phyloP scores from a whole-genome alignment of 805 yeast genomes.

The Candida anglica region DNA sequence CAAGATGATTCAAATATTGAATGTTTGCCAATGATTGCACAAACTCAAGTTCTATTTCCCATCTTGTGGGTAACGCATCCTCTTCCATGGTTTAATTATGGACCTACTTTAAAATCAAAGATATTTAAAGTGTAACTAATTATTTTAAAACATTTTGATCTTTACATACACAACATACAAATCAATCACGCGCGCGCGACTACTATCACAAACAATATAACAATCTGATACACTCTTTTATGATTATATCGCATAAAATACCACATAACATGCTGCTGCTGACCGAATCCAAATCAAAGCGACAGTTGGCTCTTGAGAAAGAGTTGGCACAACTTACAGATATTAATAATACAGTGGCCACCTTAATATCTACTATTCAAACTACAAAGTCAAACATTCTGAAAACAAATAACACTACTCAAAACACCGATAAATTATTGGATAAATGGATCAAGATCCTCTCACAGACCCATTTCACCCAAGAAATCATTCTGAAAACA shows the following conservation, averaged over 20 bases:
- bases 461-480: slow-evolving; percentile 57
- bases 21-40: slow-evolving; percentile 90
- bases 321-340: slow-evolving; percentile 29
- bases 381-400: slow-evolving; percentile 24
- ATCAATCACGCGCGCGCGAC: too few relatives aligned
- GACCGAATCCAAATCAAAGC: background rate
- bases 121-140: too few relatives aligned
- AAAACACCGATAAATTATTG: slow-evolving; percentile 45
- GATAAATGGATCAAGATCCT: slow-evolving; percentile 61
- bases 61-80: slow-evolving; percentile 57
- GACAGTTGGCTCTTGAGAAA: slow-evolving; percentile 16
- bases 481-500: slow-evolving; percentile 40
- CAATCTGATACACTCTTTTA: too few relatives aligned
- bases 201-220: too few relatives aligned
- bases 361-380: slow-evolving; percentile 24
- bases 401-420: slow-evolving; percentile 37
- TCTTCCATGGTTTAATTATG: slow-evolving; percentile 6
- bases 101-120: too few relatives aligned
- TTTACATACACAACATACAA: too few relatives aligned
- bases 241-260: too few relatives aligned
- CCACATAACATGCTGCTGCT: too few relatives aligned
- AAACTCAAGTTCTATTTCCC: slow-evolving; percentile 91
- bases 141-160: too few relatives aligned
- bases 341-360: slow-evolving; percentile 29
- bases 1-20: slow-evolving; percentile 80